phyloP scores from a whole-genome alignment of 1,284 basidiomycete species.

The Cystobasidiaceae sp. region DNA sequence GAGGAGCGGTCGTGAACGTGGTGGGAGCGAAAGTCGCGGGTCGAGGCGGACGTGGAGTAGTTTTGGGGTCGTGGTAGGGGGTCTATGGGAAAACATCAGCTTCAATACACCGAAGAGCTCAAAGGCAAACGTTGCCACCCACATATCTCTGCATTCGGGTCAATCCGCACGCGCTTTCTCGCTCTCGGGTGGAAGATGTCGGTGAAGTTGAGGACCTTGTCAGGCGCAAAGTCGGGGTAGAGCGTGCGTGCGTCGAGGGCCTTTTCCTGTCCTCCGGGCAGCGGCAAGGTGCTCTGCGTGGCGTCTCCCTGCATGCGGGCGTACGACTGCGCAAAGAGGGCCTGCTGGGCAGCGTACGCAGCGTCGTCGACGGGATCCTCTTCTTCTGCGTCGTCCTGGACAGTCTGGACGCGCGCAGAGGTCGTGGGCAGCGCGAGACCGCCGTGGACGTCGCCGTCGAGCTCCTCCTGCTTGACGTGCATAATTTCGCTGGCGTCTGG shows the following conservation, averaged over 20 bases:
- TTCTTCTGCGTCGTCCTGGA: no score
- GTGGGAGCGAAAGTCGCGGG: constrained; percentile 35
- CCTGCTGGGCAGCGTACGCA: constrained; percentile 24
- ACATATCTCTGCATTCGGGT: constrained; percentile 36
- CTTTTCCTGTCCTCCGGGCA: no score
- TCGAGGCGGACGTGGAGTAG: constrained; percentile 34
- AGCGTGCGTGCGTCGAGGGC: no score
- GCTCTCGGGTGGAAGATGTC: constrained; percentile 82
- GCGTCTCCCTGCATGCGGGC: constrained; percentile 29
- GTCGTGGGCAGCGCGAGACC: no score
- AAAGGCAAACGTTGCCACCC: constrained; percentile 6
- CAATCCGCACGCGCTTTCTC: constrained; percentile 62
- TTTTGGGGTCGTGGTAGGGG: constrained; percentile 36
- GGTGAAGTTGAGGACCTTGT: constrained; percentile 78
- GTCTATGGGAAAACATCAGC: constrained; percentile 27
- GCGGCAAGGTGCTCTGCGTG: no score
- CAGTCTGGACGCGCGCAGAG: no score
- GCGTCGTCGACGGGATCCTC: constrained; percentile 30
- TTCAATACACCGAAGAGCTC: no score
- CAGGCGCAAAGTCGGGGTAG: constrained; percentile 79
- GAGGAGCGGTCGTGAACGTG: constrained; percentile 16
- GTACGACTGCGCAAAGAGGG: constrained; percentile 22
- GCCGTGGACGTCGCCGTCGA: constrained; percentile 15
- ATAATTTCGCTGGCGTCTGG: constrained; percentile 17
- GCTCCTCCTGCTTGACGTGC: constrained; percentile 31